Evolutionary conservation across 2,329 filamentous ascomycete species (phyloP), one percentile per base, ranked within the genome.

Genomic region (Coniella lustricola): DNA sequence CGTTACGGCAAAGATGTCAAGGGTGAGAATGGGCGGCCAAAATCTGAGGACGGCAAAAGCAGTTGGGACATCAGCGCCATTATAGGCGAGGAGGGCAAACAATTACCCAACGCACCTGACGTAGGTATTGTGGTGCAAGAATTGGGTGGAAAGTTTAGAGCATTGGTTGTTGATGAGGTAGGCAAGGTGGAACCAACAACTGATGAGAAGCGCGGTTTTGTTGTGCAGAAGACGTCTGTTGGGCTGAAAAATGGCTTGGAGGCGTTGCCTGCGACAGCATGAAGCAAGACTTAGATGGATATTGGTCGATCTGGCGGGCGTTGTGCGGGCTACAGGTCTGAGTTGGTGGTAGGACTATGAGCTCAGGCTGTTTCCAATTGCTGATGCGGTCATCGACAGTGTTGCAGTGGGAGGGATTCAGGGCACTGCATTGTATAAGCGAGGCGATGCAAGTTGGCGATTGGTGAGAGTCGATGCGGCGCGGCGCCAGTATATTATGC

Each of bases 1-100:
- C 71, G 84, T 0, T 60, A 54, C 7, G 79, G 79, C 13, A 72
- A 66, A 31, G 76, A 80, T 16, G 74, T 79, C 22, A 75, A 69
- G 59, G 63, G 66, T 35, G 53, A 60, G 20, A 62, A 65, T 35
- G 65, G 67, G 5, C 64, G 65, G 58, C 73, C 73, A 4, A 77
- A 74, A 59, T 61, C 67, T 0, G 61, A 59, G 3, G 52, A 46
- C 16, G 37, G 40, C 8, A 51, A 50, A 40, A 55, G 52, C 16
- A 40, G 42, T 3, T 56, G 56, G 54, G 54, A 59, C 37, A 46
- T 2, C 44, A 45, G 38, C 3, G 51, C 45, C 0, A 48, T 54
- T 16, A 38, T 49, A 14, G 36, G 17, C 7, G 31, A 54, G 49
- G 51, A 54, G 36, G 38, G 49, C 4, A 33, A 20, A 8, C 18